Percentiles rank a stretch among this genome's conserved stretches.
phyloP scores from a whole-genome alignment of 2,329 filamentous ascomycete genomes.

The Tolypocladium amazonense region DNA sequence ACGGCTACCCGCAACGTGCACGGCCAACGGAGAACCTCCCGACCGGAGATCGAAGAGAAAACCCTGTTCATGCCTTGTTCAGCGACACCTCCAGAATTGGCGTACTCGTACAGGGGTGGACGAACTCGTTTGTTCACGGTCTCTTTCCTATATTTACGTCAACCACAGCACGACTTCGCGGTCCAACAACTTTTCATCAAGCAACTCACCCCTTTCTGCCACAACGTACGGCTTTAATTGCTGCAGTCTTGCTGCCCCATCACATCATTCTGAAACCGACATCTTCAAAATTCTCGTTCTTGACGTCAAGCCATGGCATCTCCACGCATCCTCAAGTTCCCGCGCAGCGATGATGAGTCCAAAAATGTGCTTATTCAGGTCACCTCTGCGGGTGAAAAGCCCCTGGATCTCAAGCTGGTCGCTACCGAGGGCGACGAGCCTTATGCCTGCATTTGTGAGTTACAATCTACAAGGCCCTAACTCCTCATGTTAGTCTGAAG shows the following conservation, averaged over 20 bases:
- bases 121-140: too few species aligned
- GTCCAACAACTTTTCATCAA: neutral
- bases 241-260: neutral
- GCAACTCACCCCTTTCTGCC: neutral
- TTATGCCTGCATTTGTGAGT: constrained; percentile 47
- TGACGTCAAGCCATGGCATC: constrained; percentile 10
- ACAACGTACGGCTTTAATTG: neutral
- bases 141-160: neutral
- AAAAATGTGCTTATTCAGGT: constrained; percentile 52
- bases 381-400: constrained; percentile 34
- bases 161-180: neutral
- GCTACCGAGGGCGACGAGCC: constrained; percentile 57
- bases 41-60: too few species aligned
- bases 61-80: too few species aligned
- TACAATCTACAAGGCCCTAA: too few species aligned
- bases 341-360: constrained; percentile 40
- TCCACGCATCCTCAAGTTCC: constrained; percentile 42
- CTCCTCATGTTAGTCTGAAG: too few species aligned
- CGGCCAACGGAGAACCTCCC: too few species aligned
- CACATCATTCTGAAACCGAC: neutral
- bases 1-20: too few species aligned
- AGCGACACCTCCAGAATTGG: too few species aligned
- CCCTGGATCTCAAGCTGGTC: constrained; percentile 55
- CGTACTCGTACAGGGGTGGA: too few species aligned
- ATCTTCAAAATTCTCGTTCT: neutral